Conservation (phyloP, 495 filamentous ascomycete genomes). For the Pyrenula massariospora region DNA sequence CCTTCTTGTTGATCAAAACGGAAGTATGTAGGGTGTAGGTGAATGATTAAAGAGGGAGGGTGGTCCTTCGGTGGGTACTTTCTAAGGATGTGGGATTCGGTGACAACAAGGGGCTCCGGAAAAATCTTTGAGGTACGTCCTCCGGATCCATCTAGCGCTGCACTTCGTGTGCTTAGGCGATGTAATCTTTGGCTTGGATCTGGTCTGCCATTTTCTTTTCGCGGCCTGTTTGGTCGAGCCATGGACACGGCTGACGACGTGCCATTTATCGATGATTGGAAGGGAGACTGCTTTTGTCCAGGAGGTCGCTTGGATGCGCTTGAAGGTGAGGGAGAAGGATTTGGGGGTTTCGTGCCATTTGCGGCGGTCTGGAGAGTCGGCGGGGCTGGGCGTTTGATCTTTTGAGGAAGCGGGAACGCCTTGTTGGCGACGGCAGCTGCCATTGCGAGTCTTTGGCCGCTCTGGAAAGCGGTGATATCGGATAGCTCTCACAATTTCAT, state of each 20-base stretch:
- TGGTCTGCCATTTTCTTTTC: constrained; percentile 38
- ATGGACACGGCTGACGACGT: constrained; percentile 25
- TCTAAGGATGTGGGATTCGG: constrained; percentile 63
- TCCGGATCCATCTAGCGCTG: constrained; percentile 16
- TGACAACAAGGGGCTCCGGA: constrained; percentile 49
- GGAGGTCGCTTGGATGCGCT: constrained; percentile 51
- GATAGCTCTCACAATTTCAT: not conserved
- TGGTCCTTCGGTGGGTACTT: constrained; percentile 54
- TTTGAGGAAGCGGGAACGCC: constrained; percentile 45
- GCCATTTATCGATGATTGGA: constrained; percentile 14
- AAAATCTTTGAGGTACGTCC: constrained; percentile 23
- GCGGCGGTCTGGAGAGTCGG: constrained; percentile 49
- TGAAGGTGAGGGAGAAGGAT: constrained; percentile 55
- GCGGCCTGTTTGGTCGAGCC: constrained; percentile 24
- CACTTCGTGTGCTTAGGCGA: constrained; percentile 22
- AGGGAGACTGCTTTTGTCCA: constrained; percentile 25
- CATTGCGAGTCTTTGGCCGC: constrained; percentile 15
- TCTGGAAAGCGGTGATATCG: not conserved
- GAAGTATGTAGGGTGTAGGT: constrained; percentile 76
- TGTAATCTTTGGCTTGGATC: constrained; percentile 23
- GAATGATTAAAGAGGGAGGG: constrained; percentile 72
- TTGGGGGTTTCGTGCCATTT: constrained; percentile 54
- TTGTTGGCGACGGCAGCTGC: constrained; percentile 42
- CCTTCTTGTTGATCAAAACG: constrained; percentile 92
- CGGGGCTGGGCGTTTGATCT: constrained; percentile 64